phyloP scores from a whole-genome alignment of 2,329 filamentous ascomycete genomes.

The Acarospora socialis region DNA sequence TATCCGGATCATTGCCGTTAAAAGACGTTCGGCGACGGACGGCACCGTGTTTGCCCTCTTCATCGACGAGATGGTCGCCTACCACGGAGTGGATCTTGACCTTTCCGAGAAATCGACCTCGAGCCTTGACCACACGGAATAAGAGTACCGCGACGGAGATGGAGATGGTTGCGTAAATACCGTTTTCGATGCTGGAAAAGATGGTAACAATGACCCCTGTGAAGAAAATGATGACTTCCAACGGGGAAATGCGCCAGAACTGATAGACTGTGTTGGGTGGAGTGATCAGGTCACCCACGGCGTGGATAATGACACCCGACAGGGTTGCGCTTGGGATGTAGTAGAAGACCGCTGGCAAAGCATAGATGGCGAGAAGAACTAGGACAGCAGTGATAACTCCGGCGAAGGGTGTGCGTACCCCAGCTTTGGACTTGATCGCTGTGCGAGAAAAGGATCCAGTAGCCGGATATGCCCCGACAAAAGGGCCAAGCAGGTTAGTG shows the following conservation, averaged over 20 bases:
- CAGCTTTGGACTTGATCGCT: conserved; percentile 93
- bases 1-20: conserved; percentile 28
- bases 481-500: conserved; percentile 77
- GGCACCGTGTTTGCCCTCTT: conserved; percentile 47
- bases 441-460: conserved; percentile 95
- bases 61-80: conserved; percentile 56
- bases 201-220: conserved; percentile 80
- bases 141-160: conserved; percentile 65
- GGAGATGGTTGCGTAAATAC: conserved; percentile 75
- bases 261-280: conserved; percentile 83
- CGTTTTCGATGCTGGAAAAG: conserved; percentile 78
- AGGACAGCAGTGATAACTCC: conserved; percentile 77
- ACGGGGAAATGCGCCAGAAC: conserved; percentile 84
- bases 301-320: conserved; percentile 86
- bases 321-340: conserved; percentile 77
- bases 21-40: conserved; percentile 29
- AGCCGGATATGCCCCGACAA: conserved; percentile 80
- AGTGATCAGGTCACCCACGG: conserved; percentile 83
- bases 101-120: conserved; percentile 69
- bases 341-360: conserved; percentile 76
- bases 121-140: conserved; percentile 69
- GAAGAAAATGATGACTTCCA: conserved; percentile 89
- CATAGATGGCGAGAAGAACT: conserved; percentile 81
- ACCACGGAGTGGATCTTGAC: conserved; percentile 75
- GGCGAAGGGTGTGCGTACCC: conserved; percentile 79